Evolutionary conservation across 2,329 filamentous ascomycete genomes (phyloP).

Genomic region (Epicoccum nigrum): DNA sequence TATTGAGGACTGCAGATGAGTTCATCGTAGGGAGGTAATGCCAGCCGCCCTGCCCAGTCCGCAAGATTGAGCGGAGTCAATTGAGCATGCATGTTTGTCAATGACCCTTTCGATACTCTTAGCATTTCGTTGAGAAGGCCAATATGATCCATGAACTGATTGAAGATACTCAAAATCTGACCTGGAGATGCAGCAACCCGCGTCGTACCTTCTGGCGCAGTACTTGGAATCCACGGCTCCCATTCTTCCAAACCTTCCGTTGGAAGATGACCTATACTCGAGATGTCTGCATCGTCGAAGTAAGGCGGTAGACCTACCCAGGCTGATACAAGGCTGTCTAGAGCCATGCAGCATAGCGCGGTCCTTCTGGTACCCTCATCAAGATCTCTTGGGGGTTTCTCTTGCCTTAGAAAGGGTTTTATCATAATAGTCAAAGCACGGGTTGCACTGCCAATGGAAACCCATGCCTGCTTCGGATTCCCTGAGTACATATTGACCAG

Average conservation of each 20-base stretch:
- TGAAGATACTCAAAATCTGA: background rate
- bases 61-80: background rate
- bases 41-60: background rate
- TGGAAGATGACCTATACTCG: background rate
- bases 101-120: background rate
- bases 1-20: too few relatives aligned
- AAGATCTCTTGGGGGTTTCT: background rate
- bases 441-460: background rate
- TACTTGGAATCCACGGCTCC: background rate
- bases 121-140: background rate
- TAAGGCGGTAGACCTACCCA: slow-evolving; percentile 1
- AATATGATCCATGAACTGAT: background rate
- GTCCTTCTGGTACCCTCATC: background rate
- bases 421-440: background rate
- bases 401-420: background rate
- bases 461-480: background rate
- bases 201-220: background rate
- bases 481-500: background rate
- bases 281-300: background rate
- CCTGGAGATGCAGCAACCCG: background rate
- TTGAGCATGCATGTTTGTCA: background rate
- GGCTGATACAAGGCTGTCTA: background rate
- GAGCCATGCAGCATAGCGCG: background rate
- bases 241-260: slow-evolving; percentile 2
- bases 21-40: background rate